Percentiles rank a stretch among this genome's conserved stretches.
Evolutionary conservation across 2,329 filamentous ascomycete genomes (phyloP).

Genomic region (Aspergillus sp.): DNA sequence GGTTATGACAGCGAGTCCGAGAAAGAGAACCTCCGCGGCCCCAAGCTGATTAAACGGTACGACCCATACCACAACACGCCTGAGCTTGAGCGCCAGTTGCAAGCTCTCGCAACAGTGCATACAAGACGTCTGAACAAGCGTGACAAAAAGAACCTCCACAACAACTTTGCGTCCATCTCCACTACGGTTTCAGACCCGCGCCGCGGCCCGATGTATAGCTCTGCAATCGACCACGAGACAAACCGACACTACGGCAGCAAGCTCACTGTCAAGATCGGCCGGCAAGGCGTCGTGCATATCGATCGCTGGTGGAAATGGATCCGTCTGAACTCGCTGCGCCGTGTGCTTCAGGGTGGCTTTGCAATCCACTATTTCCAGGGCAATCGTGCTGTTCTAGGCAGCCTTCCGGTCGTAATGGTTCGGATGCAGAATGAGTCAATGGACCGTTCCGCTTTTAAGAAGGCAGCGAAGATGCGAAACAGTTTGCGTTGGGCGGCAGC

Average conservation of each 20-base stretch:
- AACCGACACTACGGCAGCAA: constrained; percentile 62
- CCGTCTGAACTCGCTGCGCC: constrained; percentile 60
- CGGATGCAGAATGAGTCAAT: constrained; percentile 22
- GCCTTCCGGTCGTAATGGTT: constrained; percentile 50
- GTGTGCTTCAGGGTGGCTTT: constrained; percentile 63
- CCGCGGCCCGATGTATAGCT: constrained; percentile 66
- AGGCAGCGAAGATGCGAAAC: constrained; percentile 29
- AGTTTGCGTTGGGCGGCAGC: constrained; percentile 27
- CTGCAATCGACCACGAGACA: constrained; percentile 61
- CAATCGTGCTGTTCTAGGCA: constrained; percentile 62
- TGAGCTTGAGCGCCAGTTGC: constrained; percentile 60
- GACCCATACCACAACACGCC: constrained; percentile 65
- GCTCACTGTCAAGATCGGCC: constrained; percentile 59
- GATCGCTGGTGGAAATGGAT: constrained; percentile 75
- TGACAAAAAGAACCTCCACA: constrained; percentile 66
- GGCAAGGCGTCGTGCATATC: constrained; percentile 61
- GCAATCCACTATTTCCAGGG: constrained; percentile 60
- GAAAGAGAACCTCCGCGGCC: constrained; percentile 39
- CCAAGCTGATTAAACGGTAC: constrained; percentile 61
- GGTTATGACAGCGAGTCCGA: constrained; percentile 48
- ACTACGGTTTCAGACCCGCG: constrained; percentile 66
- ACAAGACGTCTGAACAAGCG: constrained; percentile 65
- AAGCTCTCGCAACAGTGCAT: constrained; percentile 60
- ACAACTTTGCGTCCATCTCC: constrained; percentile 65
- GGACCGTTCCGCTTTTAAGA: constrained; percentile 29